Conservation (phyloP, 345 rosid species). For the Combretum micranthum region DNA sequence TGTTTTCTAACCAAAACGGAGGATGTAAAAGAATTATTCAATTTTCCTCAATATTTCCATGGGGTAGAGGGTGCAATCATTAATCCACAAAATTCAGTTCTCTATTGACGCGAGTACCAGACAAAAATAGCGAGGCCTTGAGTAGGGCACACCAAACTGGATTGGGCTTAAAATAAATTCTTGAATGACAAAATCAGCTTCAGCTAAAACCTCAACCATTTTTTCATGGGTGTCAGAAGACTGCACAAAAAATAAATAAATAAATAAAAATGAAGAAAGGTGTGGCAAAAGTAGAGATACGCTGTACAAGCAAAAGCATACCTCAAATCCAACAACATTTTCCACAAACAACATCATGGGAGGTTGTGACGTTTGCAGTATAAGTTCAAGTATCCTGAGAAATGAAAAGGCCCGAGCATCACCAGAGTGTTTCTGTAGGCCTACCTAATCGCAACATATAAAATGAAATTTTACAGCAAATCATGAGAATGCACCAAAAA, state of each 20-base stretch:
- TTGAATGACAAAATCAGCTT: slow-evolving; percentile 46
- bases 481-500: neutral
- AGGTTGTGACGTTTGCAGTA: slow-evolving; percentile 49
- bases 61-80: too few relatives aligned
- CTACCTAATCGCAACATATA: slow-evolving; percentile 47
- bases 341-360: slow-evolving; percentile 68
- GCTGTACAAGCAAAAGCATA: slow-evolving; percentile 13
- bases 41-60: too few relatives aligned
- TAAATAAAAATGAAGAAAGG: neutral
- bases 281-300: slow-evolving; percentile 5
- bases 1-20: too few relatives aligned
- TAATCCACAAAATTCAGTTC: too few relatives aligned
- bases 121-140: slow-evolving; percentile 94
- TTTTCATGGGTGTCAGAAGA: slow-evolving; percentile 71
- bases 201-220: slow-evolving; percentile 58
- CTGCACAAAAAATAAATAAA: slow-evolving; percentile 29
- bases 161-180: slow-evolving; percentile 91
- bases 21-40: too few relatives aligned
- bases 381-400: slow-evolving; percentile 84
- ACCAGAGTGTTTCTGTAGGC: slow-evolving; percentile 85
- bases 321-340: slow-evolving; percentile 93
- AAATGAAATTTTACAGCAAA: slow-evolving; percentile 10
- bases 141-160: slow-evolving; percentile 93
- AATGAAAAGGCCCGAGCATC: slow-evolving; percentile 93
- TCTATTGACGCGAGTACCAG: slow-evolving; percentile 37